Evolutionary conservation across 2,329 filamentous ascomycete species (phyloP), one percentile per base, ranked within the genome.

Genomic region (Xylaria sp.): DNA sequence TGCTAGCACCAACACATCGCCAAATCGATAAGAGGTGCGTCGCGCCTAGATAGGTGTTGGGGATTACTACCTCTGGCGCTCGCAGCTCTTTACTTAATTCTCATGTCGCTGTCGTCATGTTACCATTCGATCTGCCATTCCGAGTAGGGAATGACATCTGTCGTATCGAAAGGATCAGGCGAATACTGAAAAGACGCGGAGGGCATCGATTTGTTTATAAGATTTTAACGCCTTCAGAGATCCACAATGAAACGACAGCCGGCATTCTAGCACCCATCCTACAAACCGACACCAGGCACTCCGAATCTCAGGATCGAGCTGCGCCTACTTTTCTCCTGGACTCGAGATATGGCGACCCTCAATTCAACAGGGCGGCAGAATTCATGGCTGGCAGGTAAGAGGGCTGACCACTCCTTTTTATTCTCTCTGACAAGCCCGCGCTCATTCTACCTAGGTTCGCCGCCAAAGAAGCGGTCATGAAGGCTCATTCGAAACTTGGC

Each of bases 71-170:
- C 9, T 17, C 33, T n/a, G 14, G 25, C 23, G 7, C 31, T n/a
- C 17, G 17, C 28, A 49, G 19, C 19, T 6, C 23, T 23, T 14
- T 40, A 2, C 23, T 23, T 9, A 14, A 49, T 51, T 43, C 3
- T 33, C 19, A 12, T 7, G 4, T 46, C n/a, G 25, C 38, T 61
- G 58, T 50, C 19, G 57, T 70, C 64, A n/a, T 55, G 38, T 11
- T 51, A 63, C 42, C 74, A 23, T 1, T 37, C 4, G 42, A 74
- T 0, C 88, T 87, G n/a, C 80, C 87, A 0, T 73, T 94, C 14
- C 83, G 83, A 51, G 79, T 96, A 55, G 93, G 93, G 61, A 94
- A 87, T 50, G 93, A 96, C 74, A 89, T 96, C 60, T 92, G 91
- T 75, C 83, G 83, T 60, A 84, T 92, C 60, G 77, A 82, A 0